Conservation (phyloP, 192 early-diverging fungal species). For the Linnemannia zychae region DNA sequence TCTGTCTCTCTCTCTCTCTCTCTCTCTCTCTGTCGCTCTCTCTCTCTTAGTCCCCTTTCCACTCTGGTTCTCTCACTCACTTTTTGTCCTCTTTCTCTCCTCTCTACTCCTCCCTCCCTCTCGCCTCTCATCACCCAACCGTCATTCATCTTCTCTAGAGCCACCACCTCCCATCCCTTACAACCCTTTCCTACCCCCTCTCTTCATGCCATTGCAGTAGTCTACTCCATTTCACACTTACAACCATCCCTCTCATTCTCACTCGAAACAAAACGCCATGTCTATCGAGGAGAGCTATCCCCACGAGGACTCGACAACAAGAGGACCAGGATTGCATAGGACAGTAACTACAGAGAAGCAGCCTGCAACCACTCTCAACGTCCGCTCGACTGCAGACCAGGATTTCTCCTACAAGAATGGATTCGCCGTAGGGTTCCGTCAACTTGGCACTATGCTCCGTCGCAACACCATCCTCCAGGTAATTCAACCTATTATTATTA, state of each 20-base stretch:
- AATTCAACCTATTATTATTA: background rate
- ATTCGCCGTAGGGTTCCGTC: slow-evolving; percentile 57
- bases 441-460: slow-evolving; percentile 77
- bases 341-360: background rate
- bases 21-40: background rate
- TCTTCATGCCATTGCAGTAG: background rate
- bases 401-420: slow-evolving; percentile 39
- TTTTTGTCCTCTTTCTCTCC: background rate
- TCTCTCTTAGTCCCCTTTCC: background rate
- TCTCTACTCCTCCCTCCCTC: background rate
- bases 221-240: background rate
- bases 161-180: too few relatives aligned
- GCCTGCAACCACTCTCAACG: background rate
- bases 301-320: background rate
- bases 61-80: background rate
- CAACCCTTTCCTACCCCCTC: background rate
- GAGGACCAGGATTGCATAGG: background rate
- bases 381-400: slow-evolving; percentile 4
- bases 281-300: background rate
- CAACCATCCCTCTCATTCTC: background rate
- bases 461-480: slow-evolving; percentile 78
- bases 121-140: too few relatives aligned
- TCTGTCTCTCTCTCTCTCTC: too few relatives aligned
- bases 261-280: background rate
- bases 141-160: background rate